Evolutionary conservation across 495 filamentous ascomycete species (phyloP), one percentile per base, ranked within the genome.

Genomic region (Daldinia caldariorum): DNA sequence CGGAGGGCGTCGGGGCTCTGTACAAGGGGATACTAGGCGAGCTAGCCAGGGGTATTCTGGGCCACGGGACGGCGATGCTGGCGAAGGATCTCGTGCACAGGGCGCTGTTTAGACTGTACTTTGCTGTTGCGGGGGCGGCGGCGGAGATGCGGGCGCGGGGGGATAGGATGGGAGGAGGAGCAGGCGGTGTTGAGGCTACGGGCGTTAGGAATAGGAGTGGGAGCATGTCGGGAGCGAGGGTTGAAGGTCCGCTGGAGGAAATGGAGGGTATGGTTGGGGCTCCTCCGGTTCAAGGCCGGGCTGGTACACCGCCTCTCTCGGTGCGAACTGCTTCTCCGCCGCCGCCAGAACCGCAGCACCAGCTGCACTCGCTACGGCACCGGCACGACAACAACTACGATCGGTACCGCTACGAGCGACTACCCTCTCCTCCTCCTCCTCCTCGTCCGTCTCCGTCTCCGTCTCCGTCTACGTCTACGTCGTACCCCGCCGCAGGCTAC

Each of bases 41-140:
- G 80, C 79, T 97, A 38, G 72, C 94, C 5, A 95, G 92, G 74
- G 91, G 91, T 0, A 97, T 97, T 76, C 89, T 97, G 76, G 89
- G 87, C 12, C 92, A 97, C 71, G 94, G 93, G 1, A 87, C 92
- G 29, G 93, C 93, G n/a, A 97, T 97, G 92, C 78, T 96, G 54
- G 86, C 91, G 31, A 97, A 97, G 78, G 91, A 96, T 58, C 79
- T 84, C 14, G 87, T 93, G n/a, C 93, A 97, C 68, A 79, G 84
- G n/a, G 70, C 88, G 16, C 87, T 97, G 63, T 83, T 97, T 22
- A 86, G 85, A 65, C 71, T 88, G 13, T 96, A 94, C 76, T 90
- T 81, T 50, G 76, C 80, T n/a, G 59, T 81, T 13, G 39, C 83
- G 37, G 69, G 77, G 0, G 54, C 81, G 9, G 58, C 85, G 67